phyloP scores from a whole-genome alignment of 177 flowering plant species.

The Telopea speciosissima region DNA sequence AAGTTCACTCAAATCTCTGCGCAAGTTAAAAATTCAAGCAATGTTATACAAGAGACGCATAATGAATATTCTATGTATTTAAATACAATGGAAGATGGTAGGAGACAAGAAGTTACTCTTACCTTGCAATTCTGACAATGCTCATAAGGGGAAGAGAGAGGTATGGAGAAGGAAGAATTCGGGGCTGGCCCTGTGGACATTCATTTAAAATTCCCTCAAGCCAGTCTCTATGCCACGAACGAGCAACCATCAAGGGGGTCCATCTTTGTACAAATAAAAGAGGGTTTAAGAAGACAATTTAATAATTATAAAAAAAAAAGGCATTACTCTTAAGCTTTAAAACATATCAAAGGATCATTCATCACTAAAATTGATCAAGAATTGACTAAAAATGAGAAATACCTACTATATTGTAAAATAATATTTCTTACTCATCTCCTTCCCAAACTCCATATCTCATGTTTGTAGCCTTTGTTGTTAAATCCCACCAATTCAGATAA shows the following conservation, averaged over 20 bases:
- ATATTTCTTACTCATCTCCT: background rate
- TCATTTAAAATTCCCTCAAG: constrained; percentile 60
- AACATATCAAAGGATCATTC: no score
- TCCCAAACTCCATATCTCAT: background rate
- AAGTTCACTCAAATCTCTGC: no score
- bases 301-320: background rate
- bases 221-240: constrained; percentile 82
- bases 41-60: background rate
- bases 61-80: background rate
- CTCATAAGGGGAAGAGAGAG: constrained; percentile 87
- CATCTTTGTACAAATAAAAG: constrained; percentile 36
- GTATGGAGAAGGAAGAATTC: constrained; percentile 56
- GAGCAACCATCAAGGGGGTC: constrained; percentile 91
- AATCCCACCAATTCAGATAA: no score
- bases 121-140: constrained; percentile 80
- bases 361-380: background rate
- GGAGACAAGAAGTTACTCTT: background rate
- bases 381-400: background rate
- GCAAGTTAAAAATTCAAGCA: no score
- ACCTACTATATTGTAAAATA: background rate
- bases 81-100: background rate
- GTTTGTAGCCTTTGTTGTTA: background rate
- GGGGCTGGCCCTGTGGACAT: constrained; percentile 28
- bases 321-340: no score
- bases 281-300: constrained; percentile 3